These are phyloP conservation scores for Groenewaldozyma sp. DNA, from an alignment of 1,139 yeast genomes.

Conservation along the genomic window DNA sequence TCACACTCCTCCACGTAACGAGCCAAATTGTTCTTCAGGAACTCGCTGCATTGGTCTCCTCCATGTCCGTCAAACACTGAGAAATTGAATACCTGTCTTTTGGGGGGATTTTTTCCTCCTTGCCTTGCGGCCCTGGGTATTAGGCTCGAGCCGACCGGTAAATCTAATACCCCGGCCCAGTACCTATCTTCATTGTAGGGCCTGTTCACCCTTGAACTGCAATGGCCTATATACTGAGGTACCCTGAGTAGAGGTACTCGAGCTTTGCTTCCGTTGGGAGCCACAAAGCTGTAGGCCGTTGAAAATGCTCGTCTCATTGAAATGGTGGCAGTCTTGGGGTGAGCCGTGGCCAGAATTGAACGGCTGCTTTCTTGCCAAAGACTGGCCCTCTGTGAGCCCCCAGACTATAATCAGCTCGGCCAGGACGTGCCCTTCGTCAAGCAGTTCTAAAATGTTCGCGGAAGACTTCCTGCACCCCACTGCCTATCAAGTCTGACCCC, in stretches of 20 bases:
- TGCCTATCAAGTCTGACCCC: too few species aligned
- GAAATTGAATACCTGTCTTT: slow-evolving; percentile 47
- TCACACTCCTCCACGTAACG: slow-evolving; percentile 43
- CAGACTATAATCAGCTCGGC: too few species aligned
- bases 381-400: too few species aligned
- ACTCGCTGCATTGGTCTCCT: slow-evolving; percentile 63
- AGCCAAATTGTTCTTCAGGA: slow-evolving; percentile 46
- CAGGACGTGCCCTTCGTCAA: too few species aligned
- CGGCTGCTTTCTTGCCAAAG: too few species aligned
- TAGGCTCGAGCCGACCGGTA: slow-evolving; percentile 34
- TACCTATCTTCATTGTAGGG: slow-evolving; percentile 73
- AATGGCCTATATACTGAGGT: slow-evolving; percentile 76
- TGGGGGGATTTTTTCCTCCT: slow-evolving; percentile 5
- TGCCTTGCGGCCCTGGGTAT: slow-evolving; percentile 23
- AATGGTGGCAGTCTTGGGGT: too few species aligned
- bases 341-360: too few species aligned
- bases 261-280: slow-evolving; percentile 15
- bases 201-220: slow-evolving; percentile 66
- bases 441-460: too few species aligned
- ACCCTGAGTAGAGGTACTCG: slow-evolving; percentile 53
- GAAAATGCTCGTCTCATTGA: slow-evolving; percentile 1
- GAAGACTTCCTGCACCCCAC: too few species aligned
- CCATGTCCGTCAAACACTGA: slow-evolving; percentile 93
- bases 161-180: slow-evolving; percentile 46
- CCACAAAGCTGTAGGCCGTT: background rate